phyloP scores from a whole-genome alignment of 106 monocot species.

The Agapanthus africanus region DNA sequence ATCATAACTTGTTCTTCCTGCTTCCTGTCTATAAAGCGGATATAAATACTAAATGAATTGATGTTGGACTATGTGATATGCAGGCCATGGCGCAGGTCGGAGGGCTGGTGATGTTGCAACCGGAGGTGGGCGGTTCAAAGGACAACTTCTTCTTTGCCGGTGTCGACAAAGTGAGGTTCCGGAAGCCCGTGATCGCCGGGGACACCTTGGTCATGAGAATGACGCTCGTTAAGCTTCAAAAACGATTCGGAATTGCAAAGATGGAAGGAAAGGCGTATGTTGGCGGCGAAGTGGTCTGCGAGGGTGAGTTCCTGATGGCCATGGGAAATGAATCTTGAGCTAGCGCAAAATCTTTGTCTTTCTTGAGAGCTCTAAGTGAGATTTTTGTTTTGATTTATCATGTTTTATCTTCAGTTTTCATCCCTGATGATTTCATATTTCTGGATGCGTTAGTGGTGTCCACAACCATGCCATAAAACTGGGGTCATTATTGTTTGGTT shows the following conservation, averaged over 20 bases:
- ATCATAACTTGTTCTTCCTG: too few species aligned
- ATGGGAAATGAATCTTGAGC: constrained; percentile 28
- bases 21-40: too few species aligned
- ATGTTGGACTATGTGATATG: too few species aligned
- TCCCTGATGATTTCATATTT: too few species aligned
- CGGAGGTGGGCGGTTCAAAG: constrained; percentile 79
- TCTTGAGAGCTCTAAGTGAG: too few species aligned
- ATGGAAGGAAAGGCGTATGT: constrained; percentile 98
- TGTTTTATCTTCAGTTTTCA: too few species aligned
- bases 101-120: constrained; percentile 86
- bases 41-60: too few species aligned
- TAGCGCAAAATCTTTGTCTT: too few species aligned
- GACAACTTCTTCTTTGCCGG: constrained; percentile 94
- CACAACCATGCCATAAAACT: too few species aligned
- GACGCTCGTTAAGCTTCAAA: constrained; percentile 76
- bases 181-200: constrained; percentile 89
- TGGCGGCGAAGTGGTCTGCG: constrained; percentile 81
- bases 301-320: constrained; percentile 89
- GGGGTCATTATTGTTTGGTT: too few species aligned
- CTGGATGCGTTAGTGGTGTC: too few species aligned
- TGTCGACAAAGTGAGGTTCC: constrained; percentile 91
- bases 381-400: too few species aligned
- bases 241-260: constrained; percentile 84
- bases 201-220: constrained; percentile 96
- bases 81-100: constrained; percentile 96